Evolutionary conservation across 2,329 filamentous ascomycete species (phyloP), one percentile per base, ranked within the genome.

Genomic region (Cytospora piceicola): DNA sequence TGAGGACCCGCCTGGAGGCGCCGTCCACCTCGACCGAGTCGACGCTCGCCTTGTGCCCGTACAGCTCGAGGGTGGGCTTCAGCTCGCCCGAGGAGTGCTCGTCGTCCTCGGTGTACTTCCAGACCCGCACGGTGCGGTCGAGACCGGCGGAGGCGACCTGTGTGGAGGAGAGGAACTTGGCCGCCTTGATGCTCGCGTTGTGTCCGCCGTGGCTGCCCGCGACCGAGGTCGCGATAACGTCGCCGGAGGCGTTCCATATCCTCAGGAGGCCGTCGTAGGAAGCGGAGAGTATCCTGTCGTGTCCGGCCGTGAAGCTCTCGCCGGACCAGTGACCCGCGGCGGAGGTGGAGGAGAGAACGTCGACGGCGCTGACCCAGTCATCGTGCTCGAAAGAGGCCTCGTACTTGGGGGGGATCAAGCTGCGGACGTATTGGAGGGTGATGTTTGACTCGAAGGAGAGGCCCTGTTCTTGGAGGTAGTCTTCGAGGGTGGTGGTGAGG

Each of bases 321-420:
- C 79, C 81, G 12, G 82, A 81, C 85, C 86, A 89, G 63, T 76
- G 75, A 24, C 83, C 88, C 3, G 88, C 86, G 8, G 81, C 78
- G 1, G 91, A 90, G 15, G 84, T 87, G 17, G 78, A 77, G 0
- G 93, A 94, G 29, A 96, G 81, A 5, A 96, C 86, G 76, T 97
- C 93, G 30, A 98, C 88, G 30, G 87, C 86, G 75, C 92, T 92
- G 58, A 99, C 91, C 95, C 95, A 99, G 77, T 98, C 95, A 74
- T 99, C 94, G 77, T 99, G 94, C 80, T 97, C 90, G 76, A 97
- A 99, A 74, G 91, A 95, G 15, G 93, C 90, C 71, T 96, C 89
- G 76, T 95, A 94, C 42, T 91, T 84, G 22, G 95, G 95, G 9
- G 95, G 95, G 67, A 97, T 88, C 71, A 97, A 82, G 69, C 93